phyloP scores from a whole-genome alignment of 768 basidiomycete species.

The Pleurotus giganteus region DNA sequence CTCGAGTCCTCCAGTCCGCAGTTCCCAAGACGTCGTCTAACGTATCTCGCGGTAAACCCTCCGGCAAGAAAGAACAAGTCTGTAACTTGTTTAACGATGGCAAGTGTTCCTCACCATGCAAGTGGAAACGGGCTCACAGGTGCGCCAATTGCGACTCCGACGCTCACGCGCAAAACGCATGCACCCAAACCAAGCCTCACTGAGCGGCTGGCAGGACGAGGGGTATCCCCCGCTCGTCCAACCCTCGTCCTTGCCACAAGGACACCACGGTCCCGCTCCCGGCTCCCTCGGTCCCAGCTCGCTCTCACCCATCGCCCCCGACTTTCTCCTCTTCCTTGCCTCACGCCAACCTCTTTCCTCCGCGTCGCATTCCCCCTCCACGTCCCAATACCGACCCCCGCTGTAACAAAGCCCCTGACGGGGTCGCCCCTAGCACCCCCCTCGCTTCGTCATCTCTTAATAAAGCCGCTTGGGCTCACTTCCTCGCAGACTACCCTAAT shows the following conservation, averaged over 20 bases:
- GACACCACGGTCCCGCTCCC: too few relatives aligned
- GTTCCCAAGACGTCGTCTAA: too few relatives aligned
- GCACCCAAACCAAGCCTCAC: not conserved
- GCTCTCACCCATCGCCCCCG: not conserved
- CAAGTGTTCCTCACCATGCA: not conserved
- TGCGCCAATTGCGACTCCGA: not conserved
- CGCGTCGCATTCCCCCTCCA: slow-evolving; percentile 8
- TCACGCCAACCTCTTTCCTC: slow-evolving; percentile 10
- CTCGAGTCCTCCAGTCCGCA: not conserved
- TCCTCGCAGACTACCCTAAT: slow-evolving; percentile 27
- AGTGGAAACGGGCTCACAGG: not conserved
- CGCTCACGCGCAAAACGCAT: not conserved
- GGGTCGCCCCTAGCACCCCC: slow-evolving; percentile 9
- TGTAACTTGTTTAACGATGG: not conserved
- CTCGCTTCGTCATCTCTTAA: slow-evolving; percentile 1
- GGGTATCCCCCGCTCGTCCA: not conserved
- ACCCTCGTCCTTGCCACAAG: not conserved
- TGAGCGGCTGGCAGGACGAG: not conserved
- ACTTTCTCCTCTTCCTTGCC: slow-evolving; percentile 5
- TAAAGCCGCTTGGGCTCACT: slow-evolving; percentile 17
- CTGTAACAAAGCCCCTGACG: slow-evolving; percentile 9
- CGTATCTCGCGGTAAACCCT: not conserved
- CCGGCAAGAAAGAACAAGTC: not conserved
- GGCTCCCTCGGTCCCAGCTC: not conserved
- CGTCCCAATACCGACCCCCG: slow-evolving; percentile 16